A percentile compares a stretch with the other conserved stretches of the same genome.
phyloP scores from a whole-genome alignment of 176 grass and related monocot species.

The Saccharum spontaneum region DNA sequence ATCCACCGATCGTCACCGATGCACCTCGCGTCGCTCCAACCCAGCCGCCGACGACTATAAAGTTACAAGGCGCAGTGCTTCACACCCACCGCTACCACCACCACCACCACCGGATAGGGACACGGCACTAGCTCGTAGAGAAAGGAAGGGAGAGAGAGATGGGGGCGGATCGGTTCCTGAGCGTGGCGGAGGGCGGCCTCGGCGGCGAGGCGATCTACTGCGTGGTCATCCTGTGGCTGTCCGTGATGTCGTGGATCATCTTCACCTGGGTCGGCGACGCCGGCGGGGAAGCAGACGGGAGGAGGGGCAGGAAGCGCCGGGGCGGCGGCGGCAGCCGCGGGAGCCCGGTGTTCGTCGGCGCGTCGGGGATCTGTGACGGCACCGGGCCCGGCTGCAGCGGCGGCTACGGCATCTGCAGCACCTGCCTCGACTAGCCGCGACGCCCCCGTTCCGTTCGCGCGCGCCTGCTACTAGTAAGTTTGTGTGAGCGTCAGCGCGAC shows the following conservation, averaged over 20 bases:
- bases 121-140: not conserved
- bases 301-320: slow-evolving; percentile 19
- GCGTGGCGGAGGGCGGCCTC: slow-evolving; percentile 24
- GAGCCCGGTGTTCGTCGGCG: slow-evolving; percentile 51
- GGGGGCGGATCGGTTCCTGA: slow-evolving; percentile 37
- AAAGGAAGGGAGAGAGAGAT: not conserved
- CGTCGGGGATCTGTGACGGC: slow-evolving; percentile 61
- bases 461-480: not conserved
- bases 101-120: not conserved
- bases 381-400: slow-evolving; percentile 48
- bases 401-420: slow-evolving; percentile 45
- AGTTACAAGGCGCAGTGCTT: not conserved
- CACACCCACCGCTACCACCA: not conserved
- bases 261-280: slow-evolving; percentile 62
- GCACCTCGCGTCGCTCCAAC: not conserved
- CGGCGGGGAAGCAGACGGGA: not conserved
- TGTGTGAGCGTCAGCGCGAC: not conserved
- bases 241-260: slow-evolving; percentile 77
- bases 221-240: slow-evolving; percentile 84
- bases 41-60: slow-evolving; percentile 7
- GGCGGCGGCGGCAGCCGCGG: slow-evolving; percentile 6
- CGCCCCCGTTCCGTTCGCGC: too few species aligned
- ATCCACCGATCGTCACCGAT: not conserved
- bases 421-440: slow-evolving; percentile 46
- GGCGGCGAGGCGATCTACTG: slow-evolving; percentile 81